phyloP scores from a whole-genome alignment of 257 asterid species.

The Lycium ferocissimum region DNA sequence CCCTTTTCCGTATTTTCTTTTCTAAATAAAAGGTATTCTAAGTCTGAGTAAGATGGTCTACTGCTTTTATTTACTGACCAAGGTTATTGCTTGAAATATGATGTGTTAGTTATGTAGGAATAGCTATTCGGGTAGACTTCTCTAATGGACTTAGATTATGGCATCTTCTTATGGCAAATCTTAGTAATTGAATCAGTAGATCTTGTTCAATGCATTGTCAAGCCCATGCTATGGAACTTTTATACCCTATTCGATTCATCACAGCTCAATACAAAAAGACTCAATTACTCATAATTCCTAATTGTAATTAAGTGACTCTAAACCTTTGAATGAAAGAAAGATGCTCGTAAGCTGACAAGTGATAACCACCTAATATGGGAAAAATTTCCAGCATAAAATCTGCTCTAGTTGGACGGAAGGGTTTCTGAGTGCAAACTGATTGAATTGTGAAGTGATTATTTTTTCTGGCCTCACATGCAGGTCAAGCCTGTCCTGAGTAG shows the following conservation, averaged over 20 bases:
- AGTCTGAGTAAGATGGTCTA: background rate
- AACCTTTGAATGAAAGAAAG: background rate
- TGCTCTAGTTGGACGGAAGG: background rate
- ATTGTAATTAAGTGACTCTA: background rate
- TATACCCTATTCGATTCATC: background rate
- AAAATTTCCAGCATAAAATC: background rate
- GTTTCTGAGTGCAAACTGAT: background rate
- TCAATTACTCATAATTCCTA: background rate
- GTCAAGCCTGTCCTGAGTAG: constrained; percentile 83
- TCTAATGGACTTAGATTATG: background rate
- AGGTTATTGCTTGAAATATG: background rate
- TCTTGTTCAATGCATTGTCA: background rate
- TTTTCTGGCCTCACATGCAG: constrained; percentile 43
- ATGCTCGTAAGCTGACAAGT: background rate
- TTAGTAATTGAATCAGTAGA: constrained; percentile 21
- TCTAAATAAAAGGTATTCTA: background rate
- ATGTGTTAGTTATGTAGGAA: constrained; percentile 11
- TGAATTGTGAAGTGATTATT: background rate
- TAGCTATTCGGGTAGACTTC: background rate
- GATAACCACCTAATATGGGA: background rate
- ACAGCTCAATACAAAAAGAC: background rate
- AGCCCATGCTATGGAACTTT: background rate
- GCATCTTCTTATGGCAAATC: background rate
- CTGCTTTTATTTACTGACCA: background rate
- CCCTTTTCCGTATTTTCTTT: background rate